Evolutionary conservation across 2,329 filamentous ascomycete species (phyloP), one percentile per base, ranked within the genome.

Genomic region (Cercospora sp.): DNA sequence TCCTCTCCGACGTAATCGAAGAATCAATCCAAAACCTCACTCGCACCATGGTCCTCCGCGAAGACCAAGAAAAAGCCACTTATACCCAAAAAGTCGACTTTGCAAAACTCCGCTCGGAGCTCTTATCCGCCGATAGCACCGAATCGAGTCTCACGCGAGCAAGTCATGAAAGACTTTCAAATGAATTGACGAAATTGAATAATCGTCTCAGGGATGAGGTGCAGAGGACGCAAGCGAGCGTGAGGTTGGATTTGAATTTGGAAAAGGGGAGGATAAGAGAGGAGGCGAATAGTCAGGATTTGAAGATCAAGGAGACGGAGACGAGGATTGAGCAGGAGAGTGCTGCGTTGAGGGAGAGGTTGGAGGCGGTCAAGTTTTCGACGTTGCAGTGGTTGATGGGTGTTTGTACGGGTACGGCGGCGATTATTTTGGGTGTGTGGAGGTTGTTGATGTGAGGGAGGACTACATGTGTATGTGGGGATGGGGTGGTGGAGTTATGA

Each of bases 271-370:
- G 95, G 70, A 99, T 98, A 73, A 86, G 95, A 70, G 95, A 99
- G 81, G 95, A 99, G 84, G 93, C 94, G 18, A 96, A 97, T 73
- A 91, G 91, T 67, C 95, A 98, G 82, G 95, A 99, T 81, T 88
- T 99, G 81, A 96, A 97, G 84, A 93, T 99, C 76, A 97, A 97
- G 84, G 95, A 99, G 86, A 98, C 95, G 12, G 95, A 99, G 83
- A 97, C 94, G 67, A 90, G 96, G 81, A 98, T 99, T 76, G 95
- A 99, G 84, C 94, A 98, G 82, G 95, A 98, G 84, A 93, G 95
- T 64, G 94, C 94, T 48, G 91, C 91, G 33, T 80, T 99, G 77
- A 85, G 93, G 73, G 95, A 98, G 84, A 90, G 96, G 82, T 85
- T 99, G 59, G 95, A 99, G 83, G 91, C 93, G 73, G 95, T 99